Base-by-base conservation (phyloP, 1,284 basidiomycete species). In the Thelephora terrestris region DNA sequence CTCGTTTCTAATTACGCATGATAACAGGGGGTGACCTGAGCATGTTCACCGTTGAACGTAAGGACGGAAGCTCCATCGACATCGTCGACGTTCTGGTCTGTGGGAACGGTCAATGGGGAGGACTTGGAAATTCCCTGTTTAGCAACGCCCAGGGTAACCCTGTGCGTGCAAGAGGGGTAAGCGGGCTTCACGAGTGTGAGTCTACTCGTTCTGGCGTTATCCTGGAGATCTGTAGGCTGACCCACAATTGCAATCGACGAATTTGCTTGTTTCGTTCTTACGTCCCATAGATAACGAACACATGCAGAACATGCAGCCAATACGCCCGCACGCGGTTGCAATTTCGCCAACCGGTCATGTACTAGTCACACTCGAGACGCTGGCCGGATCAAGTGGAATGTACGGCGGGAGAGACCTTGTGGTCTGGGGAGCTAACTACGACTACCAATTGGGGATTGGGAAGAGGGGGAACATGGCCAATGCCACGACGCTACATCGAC, bases 91-190 rank as follows among this genome's bases (percentile, higher is more conserved):
- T 95, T 4, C 73, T 93, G 29, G 79, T 89, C 45, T 85, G 82
- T 54, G 94, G 94, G 0, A 91, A 81, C 71, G 94, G 75, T 17
- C 81, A 87, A 62, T 90, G 78, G 65, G 93, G 94, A 10, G 85
- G 87, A 3, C 74, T 97, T 3, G 94, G 93, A 0, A 92, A 89
- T 50, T 79, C 75, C n/a, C 63, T 76, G 40, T 94, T 79, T 71
- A 85, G 74, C 57, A 91, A 80, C 53, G 80, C 81, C 0, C 84
- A 86, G 55, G 76, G 80, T 27, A 71, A 73, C 39, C 91, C 91
- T 0, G 71, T 79, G 1, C 79, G 81, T 48, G 84, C 91, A 18
- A 91, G 85, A 68, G 82, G 78, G 42, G 74, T 96, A 47, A 92
- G 88, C 57, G 91, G 91, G 6, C 68, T 95, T 23, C 68, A 78